Evolutionary conservation across 176 grass and related monocot species (phyloP), one percentile per base, ranked within the genome.

Genomic region (Musa beccarii): DNA sequence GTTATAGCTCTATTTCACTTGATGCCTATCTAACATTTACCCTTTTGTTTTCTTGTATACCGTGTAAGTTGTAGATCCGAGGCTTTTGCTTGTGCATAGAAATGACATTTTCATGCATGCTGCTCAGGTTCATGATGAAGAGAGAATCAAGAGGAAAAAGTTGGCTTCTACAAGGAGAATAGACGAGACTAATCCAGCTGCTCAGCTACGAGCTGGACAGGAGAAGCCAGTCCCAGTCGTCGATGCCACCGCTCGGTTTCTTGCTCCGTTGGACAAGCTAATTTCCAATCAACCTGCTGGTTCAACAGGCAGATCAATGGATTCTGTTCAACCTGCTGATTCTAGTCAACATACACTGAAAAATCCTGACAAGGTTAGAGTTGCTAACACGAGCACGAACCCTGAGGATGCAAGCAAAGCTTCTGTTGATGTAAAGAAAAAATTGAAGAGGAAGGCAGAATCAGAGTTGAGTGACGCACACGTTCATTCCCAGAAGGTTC

Each of bases 111-210:
- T 51, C 49, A 62, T 54, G 74, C 34, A 59, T 11, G 57, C n/a
- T 80, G 49, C 19, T 50, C 74, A 95, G 96, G 91, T 89, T 72
- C 89, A 75, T 68, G 84, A 73, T 10, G 91, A 89, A 78, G 91
- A 95, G 66, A 88, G 81, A 84, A 21, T 99, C 63, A 99, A 99
- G 85, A 84, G 86, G 76, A 99, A 81, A 87, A 92, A 82, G 84
- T 14, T 95, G 66, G 82, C 86, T 13, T 81, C 75, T 9, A 71
- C 86, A 64, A 79, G 51, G 43, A 88, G 81, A 70, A 17, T 74
- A 19, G 78, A 68, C 78, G 80, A 81, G 71, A 81, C 83, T 62
- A 77, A 76, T 57, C 84, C 75, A 20, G 12, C 82, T 71, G 64
- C 77, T 78, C 82, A 83, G 81, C 70, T 78, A 79, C 83, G 86